Evolutionary conservation across 192 early-diverging fungal species (phyloP).

Genomic region (Coemansia pectinata): DNA sequence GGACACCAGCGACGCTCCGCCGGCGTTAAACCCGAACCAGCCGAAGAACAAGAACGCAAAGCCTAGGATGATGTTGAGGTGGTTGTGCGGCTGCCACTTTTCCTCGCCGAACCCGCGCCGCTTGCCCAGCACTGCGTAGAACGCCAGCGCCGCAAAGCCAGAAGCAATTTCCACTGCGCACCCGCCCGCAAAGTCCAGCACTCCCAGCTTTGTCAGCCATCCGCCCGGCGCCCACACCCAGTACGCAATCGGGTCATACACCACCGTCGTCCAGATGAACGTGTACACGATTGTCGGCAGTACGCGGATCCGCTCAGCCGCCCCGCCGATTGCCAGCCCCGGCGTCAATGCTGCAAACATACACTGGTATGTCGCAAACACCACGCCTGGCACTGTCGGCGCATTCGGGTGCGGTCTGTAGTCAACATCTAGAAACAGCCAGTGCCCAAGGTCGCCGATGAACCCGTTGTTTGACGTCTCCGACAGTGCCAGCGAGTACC

Average conservation of each 20-base stretch:
- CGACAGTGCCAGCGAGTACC: conserved; percentile 71
- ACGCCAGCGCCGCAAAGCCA: conserved; percentile 80
- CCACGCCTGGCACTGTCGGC: conserved; percentile 62
- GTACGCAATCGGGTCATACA: conserved; percentile 74
- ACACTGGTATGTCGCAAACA: conserved; percentile 73
- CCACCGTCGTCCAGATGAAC: conserved; percentile 69
- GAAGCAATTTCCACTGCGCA: conserved; percentile 81
- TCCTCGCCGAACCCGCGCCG: conserved; percentile 61
- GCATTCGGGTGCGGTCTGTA: conserved; percentile 58
- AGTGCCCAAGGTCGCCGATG: conserved; percentile 68
- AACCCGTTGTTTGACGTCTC: conserved; percentile 65
- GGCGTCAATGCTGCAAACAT: conserved; percentile 81
- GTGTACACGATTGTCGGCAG: conserved; percentile 65
- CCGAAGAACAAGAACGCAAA: conserved; percentile 83
- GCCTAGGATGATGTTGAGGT: conserved; percentile 81
- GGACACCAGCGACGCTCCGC: conserved; percentile 69
- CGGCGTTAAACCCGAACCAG: conserved; percentile 91
- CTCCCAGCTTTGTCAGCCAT: conserved; percentile 73
- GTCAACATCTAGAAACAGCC: conserved; percentile 62
- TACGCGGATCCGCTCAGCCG: conserved; percentile 74
- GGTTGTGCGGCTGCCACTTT: conserved; percentile 76
- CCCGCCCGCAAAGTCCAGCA: conserved; percentile 89
- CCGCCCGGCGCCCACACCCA: conserved; percentile 84
- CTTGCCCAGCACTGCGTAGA: conserved; percentile 79
- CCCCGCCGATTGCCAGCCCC: conserved; percentile 67